A percentile compares a stretch with the other conserved stretches of the same genome.
Conservation (phyloP, 1,284 basidiomycete species). For the Garcileccinum viscosum region DNA sequence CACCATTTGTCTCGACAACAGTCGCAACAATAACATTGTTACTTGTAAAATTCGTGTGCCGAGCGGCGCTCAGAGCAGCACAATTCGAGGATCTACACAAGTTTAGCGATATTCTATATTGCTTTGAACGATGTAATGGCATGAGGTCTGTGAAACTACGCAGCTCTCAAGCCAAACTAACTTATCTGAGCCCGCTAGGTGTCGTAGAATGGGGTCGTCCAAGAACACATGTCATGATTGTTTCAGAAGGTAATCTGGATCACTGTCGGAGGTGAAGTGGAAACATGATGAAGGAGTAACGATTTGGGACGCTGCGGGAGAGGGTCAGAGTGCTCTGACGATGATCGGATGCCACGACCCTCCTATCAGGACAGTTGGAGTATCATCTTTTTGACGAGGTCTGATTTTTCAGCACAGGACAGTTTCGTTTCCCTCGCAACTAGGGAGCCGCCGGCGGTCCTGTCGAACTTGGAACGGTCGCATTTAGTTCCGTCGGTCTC, state of each 20-base stretch:
- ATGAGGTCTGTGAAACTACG: not conserved
- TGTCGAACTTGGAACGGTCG: not conserved
- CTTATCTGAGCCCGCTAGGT: not conserved
- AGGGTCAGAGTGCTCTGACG: not conserved
- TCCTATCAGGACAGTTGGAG: not conserved
- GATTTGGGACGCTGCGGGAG: not conserved
- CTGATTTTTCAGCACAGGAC: not conserved
- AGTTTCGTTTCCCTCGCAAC: not conserved
- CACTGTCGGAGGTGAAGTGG: not conserved
- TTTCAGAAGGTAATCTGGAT: not conserved
- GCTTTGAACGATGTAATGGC: not conserved
- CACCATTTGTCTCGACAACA: not conserved
- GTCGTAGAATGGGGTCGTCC: not conserved
- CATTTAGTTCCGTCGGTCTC: not conserved
- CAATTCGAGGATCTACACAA: not conserved
- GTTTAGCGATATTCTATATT: not conserved
- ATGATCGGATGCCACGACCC: not conserved
- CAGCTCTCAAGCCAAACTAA: not conserved
- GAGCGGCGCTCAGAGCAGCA: no score
- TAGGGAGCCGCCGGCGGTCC: not conserved
- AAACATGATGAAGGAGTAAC: not conserved
- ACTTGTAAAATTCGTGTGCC: not conserved
- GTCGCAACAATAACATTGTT: not conserved
- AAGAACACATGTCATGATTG: not conserved
- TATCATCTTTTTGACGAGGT: not conserved